Percentiles rank a stretch among this genome's conserved stretches.
Conservation (phyloP, 2,329 filamentous ascomycete genomes). For the Endothia cerciana region DNA sequence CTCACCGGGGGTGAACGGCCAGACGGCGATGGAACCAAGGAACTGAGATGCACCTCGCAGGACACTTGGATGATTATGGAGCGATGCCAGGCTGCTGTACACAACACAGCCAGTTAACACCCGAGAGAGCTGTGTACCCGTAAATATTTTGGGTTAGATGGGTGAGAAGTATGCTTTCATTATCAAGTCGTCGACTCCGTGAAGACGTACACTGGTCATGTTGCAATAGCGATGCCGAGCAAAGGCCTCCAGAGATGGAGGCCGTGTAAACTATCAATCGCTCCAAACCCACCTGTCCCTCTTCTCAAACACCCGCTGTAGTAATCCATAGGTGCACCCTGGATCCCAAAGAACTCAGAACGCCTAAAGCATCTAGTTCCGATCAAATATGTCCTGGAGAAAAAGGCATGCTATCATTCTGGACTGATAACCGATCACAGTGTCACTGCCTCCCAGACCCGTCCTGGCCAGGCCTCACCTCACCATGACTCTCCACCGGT, state of each 20-base stretch:
- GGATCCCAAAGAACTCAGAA: neutral
- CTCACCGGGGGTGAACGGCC: too few relatives aligned
- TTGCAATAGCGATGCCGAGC: neutral
- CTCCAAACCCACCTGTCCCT: neutral
- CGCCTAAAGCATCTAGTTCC: neutral
- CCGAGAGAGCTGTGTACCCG: too few relatives aligned
- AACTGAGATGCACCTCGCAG: too few relatives aligned
- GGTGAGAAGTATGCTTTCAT: too few relatives aligned
- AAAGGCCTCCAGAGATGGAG: neutral
- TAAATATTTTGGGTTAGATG: too few relatives aligned
- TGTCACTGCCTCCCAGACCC: neutral
- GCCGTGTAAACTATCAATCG: neutral
- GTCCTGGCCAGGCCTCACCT: neutral
- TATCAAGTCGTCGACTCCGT: too few relatives aligned
- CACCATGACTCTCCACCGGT: constrained; percentile 12
- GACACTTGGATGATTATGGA: too few relatives aligned
- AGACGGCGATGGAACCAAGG: too few relatives aligned
- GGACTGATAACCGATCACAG: neutral
- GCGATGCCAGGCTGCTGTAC: too few relatives aligned
- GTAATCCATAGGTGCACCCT: neutral
- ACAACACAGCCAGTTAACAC: too few relatives aligned
- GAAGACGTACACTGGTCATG: neutral
- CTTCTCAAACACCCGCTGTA: neutral
- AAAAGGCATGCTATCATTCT: neutral
- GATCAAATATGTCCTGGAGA: neutral